Evolutionary conservation across 768 basidiomycete species (phyloP).

Genomic region (Myochromella boudieri): DNA sequence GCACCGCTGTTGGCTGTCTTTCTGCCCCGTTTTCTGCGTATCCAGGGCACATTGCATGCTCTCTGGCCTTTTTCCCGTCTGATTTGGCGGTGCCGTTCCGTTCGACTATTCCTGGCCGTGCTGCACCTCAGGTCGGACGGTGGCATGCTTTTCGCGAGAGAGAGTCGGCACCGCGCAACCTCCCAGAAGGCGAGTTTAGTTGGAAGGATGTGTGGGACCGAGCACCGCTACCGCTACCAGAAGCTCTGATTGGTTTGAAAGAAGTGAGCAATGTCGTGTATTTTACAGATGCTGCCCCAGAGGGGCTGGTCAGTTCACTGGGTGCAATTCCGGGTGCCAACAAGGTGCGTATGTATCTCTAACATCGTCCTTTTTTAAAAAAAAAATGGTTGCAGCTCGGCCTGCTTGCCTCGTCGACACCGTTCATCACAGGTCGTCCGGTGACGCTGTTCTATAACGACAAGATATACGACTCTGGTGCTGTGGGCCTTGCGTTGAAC

Average conservation of each 20-base stretch:
- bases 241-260: conserved; percentile 40
- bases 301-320: conserved; percentile 52
- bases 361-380: background rate
- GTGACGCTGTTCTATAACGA: conserved; percentile 66
- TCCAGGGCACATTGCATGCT: conserved; percentile 44
- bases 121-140: conserved; percentile 65
- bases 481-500: conserved; percentile 62
- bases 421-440: conserved; percentile 75
- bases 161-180: conserved; percentile 9
- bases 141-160: conserved; percentile 62
- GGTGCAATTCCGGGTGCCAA: conserved; percentile 40
- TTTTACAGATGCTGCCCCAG: conserved; percentile 56
- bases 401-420: conserved; percentile 70
- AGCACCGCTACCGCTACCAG: conserved; percentile 14
- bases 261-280: conserved; percentile 43
- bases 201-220: conserved; percentile 57
- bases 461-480: conserved; percentile 58
- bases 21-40: conserved; percentile 44
- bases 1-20: conserved; percentile 59
- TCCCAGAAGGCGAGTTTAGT: conserved; percentile 23
- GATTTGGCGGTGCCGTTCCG: conserved; percentile 48
- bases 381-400: conserved; percentile 48
- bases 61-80: conserved; percentile 54
- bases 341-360: conserved; percentile 39
- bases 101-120: conserved; percentile 61